Conservation (phyloP, 495 filamentous ascomycete species). For the Penicillium chermesinum region DNA sequence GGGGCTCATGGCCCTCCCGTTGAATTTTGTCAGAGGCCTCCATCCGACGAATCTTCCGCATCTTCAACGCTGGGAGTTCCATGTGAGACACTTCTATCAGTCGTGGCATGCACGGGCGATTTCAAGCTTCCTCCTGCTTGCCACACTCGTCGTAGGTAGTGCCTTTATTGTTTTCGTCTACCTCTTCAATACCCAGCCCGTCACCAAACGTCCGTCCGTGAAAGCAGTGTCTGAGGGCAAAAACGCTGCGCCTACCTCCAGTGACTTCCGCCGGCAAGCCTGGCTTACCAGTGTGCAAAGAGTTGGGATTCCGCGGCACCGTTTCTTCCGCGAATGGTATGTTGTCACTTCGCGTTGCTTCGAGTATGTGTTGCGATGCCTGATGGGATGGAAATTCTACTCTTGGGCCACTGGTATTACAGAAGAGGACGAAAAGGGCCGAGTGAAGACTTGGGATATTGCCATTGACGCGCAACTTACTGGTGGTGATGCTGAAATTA, state of each 20-base stretch:
- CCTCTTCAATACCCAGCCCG: constrained; percentile 55
- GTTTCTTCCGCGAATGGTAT: constrained; percentile 76
- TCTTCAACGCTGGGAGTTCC: constrained; percentile 22
- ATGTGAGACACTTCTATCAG: constrained; percentile 28
- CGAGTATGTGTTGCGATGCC: constrained; percentile 73
- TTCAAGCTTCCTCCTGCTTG: constrained; percentile 49
- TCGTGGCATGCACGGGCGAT: constrained; percentile 42
- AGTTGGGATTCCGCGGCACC: constrained; percentile 86
- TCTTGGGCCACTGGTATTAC: constrained; percentile 72
- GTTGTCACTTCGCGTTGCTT: constrained; percentile 73
- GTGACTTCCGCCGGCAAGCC: constrained; percentile 80
- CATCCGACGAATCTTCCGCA: constrained; percentile 22
- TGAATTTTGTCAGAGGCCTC: constrained; percentile 43
- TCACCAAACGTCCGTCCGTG: constrained; percentile 19
- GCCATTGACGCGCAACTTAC: constrained; percentile 91
- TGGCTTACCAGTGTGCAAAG: constrained; percentile 95
- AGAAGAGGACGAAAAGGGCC: constrained; percentile 77
- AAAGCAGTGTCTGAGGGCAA: constrained; percentile 25
- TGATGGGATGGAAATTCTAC: constrained; percentile 71
- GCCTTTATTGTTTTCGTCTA: constrained; percentile 64
- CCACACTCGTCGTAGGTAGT: constrained; percentile 58
- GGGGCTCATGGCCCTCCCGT: constrained; percentile 65
- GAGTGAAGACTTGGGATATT: constrained; percentile 91
- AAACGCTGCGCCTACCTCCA: constrained; percentile 67
- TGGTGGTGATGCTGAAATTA: constrained; percentile 89